Conservation (phyloP, 768 basidiomycete species). For the Cytidiella melzeri region DNA sequence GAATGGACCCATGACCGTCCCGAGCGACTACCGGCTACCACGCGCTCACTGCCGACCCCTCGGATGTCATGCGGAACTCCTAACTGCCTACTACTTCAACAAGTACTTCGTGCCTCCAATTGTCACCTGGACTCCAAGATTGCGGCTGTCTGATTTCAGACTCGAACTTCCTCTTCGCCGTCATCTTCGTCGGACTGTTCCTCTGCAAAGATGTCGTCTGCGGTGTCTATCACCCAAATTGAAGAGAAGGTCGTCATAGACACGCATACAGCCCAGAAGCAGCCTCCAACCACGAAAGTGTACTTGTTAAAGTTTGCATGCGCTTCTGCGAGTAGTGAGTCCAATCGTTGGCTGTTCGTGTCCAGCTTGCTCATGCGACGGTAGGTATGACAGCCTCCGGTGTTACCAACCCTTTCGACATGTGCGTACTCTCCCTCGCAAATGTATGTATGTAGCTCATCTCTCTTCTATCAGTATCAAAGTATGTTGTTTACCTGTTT, state of each 20-base stretch:
- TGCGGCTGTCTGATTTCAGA: no score
- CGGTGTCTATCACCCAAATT: background rate
- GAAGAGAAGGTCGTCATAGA: background rate
- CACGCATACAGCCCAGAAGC: background rate
- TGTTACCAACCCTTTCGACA: conserved; percentile 30
- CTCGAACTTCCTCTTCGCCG: no score
- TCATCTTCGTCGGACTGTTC: no score
- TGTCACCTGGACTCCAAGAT: no score
- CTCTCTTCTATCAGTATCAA: conserved; percentile 18
- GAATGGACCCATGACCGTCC: background rate
- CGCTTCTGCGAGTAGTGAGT: conserved; percentile 1
- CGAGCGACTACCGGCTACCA: background rate
- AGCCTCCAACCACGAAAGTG: background rate
- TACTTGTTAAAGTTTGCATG: background rate
- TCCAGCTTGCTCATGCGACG: background rate
- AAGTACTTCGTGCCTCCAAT: background rate
- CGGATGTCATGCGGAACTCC: conserved; percentile 1
- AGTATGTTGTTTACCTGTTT: conserved; percentile 12
- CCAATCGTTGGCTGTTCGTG: background rate
- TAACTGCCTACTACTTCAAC: no score
- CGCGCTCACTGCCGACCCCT: background rate
- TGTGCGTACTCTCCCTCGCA: conserved; percentile 17
- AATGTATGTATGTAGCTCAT: background rate
- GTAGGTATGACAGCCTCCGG: conserved; percentile 30
- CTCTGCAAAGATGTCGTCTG: background rate